Evolutionary conservation across 140 eudicot species (phyloP), one percentile per base, ranked within the genome.

Genomic region (Oenanthe javanica): DNA sequence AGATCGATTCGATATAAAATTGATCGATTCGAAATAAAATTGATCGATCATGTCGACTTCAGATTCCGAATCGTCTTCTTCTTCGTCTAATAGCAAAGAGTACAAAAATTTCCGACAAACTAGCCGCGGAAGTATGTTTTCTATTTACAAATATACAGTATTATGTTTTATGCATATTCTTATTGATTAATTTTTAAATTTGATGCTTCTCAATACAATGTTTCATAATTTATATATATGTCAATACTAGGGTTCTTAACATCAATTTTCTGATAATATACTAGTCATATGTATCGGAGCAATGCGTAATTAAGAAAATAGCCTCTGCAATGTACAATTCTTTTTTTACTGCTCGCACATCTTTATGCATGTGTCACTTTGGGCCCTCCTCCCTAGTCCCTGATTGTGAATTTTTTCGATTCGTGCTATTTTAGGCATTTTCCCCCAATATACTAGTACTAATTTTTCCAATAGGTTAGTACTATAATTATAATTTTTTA

Each of bases 81-180:
- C 85, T 31, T 84, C 89, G 5, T 25, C 85, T 61, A 87, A 86
- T 10, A 78, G 84, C 79, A 89, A 93, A 69, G 90, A 95, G 74
- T 86, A 95, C 88, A 91, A 91, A 85, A 84, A 87, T 76, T 89
- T 95, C 87, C 92, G 97, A 55, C 92, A 90, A 87, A 86, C 83
- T 84, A 88, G 93, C 85, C 97, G 97, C 69, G 99, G 88, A 52
- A 86, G 99, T 94, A 88, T 45, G 6, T 55, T 10, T n/a, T 46
- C 21, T 43, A 19, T 42, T 2, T 46, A 2, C 7, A 73, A 2
- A 18, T 31, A 31, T 31, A 31, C 36, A 31, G 4, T 4, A 42
- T 4, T 42, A 42, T 42, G 36, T 31, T 1, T 57, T 16, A 4
- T 16, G 67, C 7, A 16, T 21, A 0, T 57, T 10, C 14, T n/a